Conservation (phyloP, 1,284 basidiomycete genomes). For the Trichosporon faecale region DNA sequence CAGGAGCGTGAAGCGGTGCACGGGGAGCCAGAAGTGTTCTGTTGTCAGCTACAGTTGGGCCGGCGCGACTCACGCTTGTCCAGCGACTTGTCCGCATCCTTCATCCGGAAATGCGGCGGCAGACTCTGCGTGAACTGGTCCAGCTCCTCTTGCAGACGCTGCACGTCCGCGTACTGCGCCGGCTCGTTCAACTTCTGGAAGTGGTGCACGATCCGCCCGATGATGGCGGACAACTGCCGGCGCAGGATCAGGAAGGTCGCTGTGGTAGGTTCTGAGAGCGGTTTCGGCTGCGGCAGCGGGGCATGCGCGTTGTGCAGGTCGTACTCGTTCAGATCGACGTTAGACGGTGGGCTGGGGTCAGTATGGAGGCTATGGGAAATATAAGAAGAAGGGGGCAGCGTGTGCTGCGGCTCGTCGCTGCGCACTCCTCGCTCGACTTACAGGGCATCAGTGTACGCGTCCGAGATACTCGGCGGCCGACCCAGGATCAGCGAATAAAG, state of each 20-base stretch:
- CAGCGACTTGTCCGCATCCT: conserved; percentile 70
- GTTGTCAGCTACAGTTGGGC: background rate
- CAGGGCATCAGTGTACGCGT: conserved; percentile 51
- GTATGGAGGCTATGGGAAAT: no score
- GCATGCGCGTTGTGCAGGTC: conserved; percentile 42
- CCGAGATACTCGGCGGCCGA: conserved; percentile 66
- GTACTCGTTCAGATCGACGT: conserved; percentile 69
- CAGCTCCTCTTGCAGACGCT: conserved; percentile 78
- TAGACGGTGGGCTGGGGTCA: conserved; percentile 73
- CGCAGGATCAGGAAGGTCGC: conserved; percentile 87
- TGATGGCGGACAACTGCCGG: conserved; percentile 75
- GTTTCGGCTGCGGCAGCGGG: conserved; percentile 43
- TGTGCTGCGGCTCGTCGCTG: background rate
- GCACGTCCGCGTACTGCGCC: conserved; percentile 80
- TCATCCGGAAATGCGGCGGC: conserved; percentile 61
- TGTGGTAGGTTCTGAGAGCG: conserved; percentile 62
- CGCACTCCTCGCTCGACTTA: conserved; percentile 22
- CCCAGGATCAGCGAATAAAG: conserved; percentile 75
- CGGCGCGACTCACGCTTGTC: conserved; percentile 57
- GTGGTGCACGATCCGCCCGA: conserved; percentile 89
- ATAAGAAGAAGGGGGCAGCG: background rate
- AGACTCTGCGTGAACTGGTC: conserved; percentile 70
- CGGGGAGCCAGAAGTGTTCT: conserved; percentile 43
- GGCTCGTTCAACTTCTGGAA: conserved; percentile 83
- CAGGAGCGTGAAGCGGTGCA: conserved; percentile 49